Percentiles rank a stretch among this genome's conserved stretches.
Evolutionary conservation across 169 alveolate species (phyloP).

Genomic region (Neospora caninum): DNA sequence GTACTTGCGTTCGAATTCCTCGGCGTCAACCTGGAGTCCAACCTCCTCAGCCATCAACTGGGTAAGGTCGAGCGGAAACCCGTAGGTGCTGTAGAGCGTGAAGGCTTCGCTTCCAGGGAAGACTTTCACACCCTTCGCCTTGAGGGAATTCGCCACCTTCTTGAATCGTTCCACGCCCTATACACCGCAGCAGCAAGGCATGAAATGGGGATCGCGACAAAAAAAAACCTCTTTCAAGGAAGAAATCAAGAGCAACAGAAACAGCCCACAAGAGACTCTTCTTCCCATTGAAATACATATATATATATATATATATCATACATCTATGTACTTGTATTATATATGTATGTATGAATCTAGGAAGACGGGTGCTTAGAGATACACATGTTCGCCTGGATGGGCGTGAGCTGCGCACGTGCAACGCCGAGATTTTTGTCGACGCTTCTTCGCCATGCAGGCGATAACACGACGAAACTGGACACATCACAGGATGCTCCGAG

Average conservation of each 20-base stretch:
- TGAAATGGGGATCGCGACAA: neutral
- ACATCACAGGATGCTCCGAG: too few relatives aligned
- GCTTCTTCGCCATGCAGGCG: too few relatives aligned
- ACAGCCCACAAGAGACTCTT: neutral
- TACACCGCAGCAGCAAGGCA: too few relatives aligned
- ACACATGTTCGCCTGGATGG: too few relatives aligned
- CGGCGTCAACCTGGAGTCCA: slow-evolving; percentile 74
- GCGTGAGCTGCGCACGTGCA: too few relatives aligned
- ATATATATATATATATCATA: neutral
- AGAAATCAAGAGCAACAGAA: neutral
- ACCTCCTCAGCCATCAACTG: slow-evolving; percentile 92
- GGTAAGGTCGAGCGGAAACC: slow-evolving; percentile 93
- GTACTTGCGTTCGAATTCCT: slow-evolving; percentile 81
- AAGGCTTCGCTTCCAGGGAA: slow-evolving; percentile 81
- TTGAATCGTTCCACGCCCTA: slow-evolving; percentile 58
- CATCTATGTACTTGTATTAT: neutral
- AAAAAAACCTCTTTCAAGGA: neutral
- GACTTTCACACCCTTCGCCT: slow-evolving; percentile 16
- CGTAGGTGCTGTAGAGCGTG: slow-evolving; percentile 90
- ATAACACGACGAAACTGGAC: too few relatives aligned
- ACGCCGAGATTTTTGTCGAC: too few relatives aligned
- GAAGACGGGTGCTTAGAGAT: too few relatives aligned
- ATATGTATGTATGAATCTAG: neutral
- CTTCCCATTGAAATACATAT: neutral
- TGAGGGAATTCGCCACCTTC: slow-evolving; percentile 46